Percentiles rank a stretch among this genome's conserved stretches.
Conservation (phyloP, 139 green algal genomes). For the Ettlia oleoabundans region DNA sequence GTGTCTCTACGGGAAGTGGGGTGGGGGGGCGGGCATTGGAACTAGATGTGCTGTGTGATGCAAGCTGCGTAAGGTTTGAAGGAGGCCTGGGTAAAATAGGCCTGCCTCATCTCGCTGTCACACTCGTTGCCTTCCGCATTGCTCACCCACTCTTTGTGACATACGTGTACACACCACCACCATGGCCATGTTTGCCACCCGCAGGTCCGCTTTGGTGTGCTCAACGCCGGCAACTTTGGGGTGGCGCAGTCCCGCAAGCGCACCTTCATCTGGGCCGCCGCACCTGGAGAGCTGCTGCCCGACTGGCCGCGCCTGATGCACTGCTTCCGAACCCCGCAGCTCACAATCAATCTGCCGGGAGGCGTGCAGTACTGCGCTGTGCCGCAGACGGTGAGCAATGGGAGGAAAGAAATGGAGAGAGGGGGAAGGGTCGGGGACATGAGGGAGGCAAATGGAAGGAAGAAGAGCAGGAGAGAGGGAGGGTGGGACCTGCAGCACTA, state of each 20-base stretch:
- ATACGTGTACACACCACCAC: too few species aligned
- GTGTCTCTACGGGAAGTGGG: too few species aligned
- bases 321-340: conserved; percentile 87
- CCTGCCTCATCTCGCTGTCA: too few species aligned
- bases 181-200: not conserved
- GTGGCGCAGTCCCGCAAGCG: conserved; percentile 95
- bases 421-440: not conserved
- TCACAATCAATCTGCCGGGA: conserved; percentile 88
- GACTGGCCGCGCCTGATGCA: conserved; percentile 88
- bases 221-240: conserved; percentile 96
- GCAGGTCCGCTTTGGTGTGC: conserved; percentile 95
- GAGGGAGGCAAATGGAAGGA: not conserved
- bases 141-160: too few species aligned
- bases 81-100: too few species aligned
- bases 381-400: conserved; percentile 44
- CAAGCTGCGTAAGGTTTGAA: not conserved
- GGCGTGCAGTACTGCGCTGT: conserved; percentile 78
- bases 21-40: not conserved
- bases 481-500: too few species aligned
- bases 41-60: not conserved
- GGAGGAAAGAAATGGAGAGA: not conserved
- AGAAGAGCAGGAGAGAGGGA: too few species aligned
- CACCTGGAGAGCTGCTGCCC: conserved; percentile 82
- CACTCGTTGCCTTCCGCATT: not conserved
- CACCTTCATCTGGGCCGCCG: conserved; percentile 95